Base-by-base conservation (phyloP, 805 yeast species). In the Debaryomyces castellii region DNA sequence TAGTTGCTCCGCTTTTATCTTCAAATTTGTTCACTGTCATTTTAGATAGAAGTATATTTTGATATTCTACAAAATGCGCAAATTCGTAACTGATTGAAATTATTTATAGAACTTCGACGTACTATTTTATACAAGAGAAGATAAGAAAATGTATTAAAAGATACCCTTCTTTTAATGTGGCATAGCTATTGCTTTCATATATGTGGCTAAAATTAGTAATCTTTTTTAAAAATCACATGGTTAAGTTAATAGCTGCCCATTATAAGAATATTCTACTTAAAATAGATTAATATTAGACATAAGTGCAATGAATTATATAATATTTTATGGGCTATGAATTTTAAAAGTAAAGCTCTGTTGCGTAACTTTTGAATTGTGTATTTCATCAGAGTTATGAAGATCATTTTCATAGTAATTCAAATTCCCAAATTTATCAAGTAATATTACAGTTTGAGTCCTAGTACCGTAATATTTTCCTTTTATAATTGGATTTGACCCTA, bases 361-460 rank as follows among this genome's bases (percentile, higher is more conserved):
- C 34, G 16, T 16, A 4, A 30, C 20, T 35, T 35, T 35, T 18
- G 38, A 35, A 9, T 35, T 35, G 6, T 30, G 20, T 8, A 30
- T 14, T 38, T 49, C 45, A 54, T 80, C 83, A 10, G 71, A 57
- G n/a, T 73, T 64, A 53, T 83, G 85, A 16, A 86, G 53, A 45
- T 80, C 78, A 40, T 73, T 69, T 59, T 90, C 96, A 11, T 77
- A 67, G 61, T 86, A 87, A 40, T 77, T 76, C 17, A 86, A 64
- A 10, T 30, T 66, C 46, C 55, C 87, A 73, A 33, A 57, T 47
- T 71, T 74, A 56, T 79, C 81, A 8, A 87, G 73, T 18, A 88
- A 54, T 3, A 89, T 73, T 1, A 89, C 77, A 0, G 96, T 89
- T 61, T 90, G 96, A 0, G 96, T 87, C 44, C 97, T 68, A 0